Evolutionary conservation across 2,329 filamentous ascomycete genomes (phyloP).

Genomic region (Plectosphaerella plurivora): DNA sequence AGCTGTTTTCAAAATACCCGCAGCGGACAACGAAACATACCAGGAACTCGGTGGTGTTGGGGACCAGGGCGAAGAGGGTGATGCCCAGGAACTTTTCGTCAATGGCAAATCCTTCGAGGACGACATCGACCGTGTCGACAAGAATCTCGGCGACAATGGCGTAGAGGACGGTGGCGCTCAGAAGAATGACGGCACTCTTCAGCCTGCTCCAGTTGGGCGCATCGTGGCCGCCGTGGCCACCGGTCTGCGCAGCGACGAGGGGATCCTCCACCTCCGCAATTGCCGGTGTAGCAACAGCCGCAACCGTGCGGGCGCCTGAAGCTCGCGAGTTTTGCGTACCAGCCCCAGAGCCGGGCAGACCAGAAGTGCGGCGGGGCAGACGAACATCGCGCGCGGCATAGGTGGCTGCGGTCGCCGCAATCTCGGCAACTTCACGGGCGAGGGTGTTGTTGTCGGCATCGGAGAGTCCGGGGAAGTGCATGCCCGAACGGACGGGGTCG

Average conservation of each 20-base stretch:
- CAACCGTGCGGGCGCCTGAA: conserved; percentile 32
- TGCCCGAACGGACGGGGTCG: conserved; percentile 33
- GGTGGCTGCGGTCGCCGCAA: conserved; percentile 84
- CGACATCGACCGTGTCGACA: conserved; percentile 95
- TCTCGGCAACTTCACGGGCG: conserved; percentile 84
- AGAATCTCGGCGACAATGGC: conserved; percentile 97
- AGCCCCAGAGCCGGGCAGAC: conserved; percentile 10
- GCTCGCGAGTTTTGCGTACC: conserved; percentile 3
- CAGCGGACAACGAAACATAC: conserved; percentile 42
- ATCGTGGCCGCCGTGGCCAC: conserved; percentile 75
- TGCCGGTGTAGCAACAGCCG: conserved; percentile 12
- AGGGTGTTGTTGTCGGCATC: conserved; percentile 78
- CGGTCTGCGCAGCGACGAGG: conserved; percentile 17
- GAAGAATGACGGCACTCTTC: conserved; percentile 85
- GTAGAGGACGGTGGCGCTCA: conserved; percentile 86
- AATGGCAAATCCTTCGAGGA: conserved; percentile 82
- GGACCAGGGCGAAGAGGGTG: conserved; percentile 91
- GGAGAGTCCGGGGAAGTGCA: conserved; percentile 65
- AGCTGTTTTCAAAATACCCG: background rate
- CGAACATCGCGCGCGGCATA: conserved; percentile 76
- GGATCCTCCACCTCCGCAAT: conserved; percentile 38
- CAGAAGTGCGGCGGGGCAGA: conserved; percentile 32
- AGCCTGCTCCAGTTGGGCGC: conserved; percentile 96
- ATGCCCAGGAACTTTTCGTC: conserved; percentile 98
- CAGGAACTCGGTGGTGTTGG: conserved; percentile 96